Base-by-base conservation (phyloP, 176 grass and related monocot genomes). In the Microstegium vimineum region DNA sequence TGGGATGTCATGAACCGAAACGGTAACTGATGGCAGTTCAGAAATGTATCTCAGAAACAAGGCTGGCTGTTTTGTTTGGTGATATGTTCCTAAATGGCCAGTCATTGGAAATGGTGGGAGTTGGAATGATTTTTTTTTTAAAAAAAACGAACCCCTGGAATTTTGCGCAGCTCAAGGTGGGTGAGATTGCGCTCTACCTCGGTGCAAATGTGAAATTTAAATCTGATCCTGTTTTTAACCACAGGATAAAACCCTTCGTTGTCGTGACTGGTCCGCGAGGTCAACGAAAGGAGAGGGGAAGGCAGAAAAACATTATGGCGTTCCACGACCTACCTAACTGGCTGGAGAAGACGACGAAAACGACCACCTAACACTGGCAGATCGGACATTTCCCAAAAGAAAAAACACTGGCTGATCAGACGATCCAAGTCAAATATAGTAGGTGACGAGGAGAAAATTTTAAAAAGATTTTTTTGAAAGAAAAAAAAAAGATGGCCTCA, bases 331-430 rank as follows among this genome's bases (percentile, higher is more conserved):
- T 41, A 69, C 66, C 66, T 25, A 69, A 69, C 66, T 28, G 16
- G 69, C 14, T 30, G 69, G 69, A 72, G 26, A 47, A 72, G 69
- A 46, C 40, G 41, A 72, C 69, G 41, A 72, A 72, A 72, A 8
- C 3, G 66, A 25, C 35, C 22, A 69, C 66, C 66, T 0, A 69
- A 69, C 66, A 62, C 28, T 46, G 14, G 32, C 37, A 25, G 66
- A n/a, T 25, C 28, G 25, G 66, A 12, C 6, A n/a, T n/a, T n/a
- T n/a, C n/a, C n/a, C n/a, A n/a, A n/a, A n/a, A n/a, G n/a, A n/a
- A n/a, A n/a, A n/a, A 69, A 69, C 66, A 62, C 28, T 46, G 14
- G 32, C 37, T 16, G 66, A n/a, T 25, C 28, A 35, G 66, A 12
- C 6, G 66, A 41, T 41, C 66, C 66, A 10, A 15, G 36, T 69